Conservation (phyloP, 208 protist species). For the Balamuthia mandrillaris region DNA sequence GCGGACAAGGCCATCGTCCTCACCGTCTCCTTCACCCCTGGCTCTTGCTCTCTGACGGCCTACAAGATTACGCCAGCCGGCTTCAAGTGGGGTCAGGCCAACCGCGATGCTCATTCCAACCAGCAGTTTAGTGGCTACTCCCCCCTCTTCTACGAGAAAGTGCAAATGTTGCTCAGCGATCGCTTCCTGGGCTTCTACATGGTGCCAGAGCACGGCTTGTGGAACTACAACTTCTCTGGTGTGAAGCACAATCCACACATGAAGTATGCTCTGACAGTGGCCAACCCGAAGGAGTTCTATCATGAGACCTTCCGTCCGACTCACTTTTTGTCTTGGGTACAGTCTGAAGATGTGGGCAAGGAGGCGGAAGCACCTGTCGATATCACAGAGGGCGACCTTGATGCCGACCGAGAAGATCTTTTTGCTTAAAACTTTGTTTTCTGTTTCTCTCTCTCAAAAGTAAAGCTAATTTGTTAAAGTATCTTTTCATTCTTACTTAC, state of each 20-base stretch:
- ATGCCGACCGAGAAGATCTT: slow-evolving; percentile 43
- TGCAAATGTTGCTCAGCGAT: slow-evolving; percentile 89
- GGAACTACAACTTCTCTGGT: slow-evolving; percentile 95
- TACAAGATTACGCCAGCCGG: slow-evolving; percentile 86
- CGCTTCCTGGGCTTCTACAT: slow-evolving; percentile 91
- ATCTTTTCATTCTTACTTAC: background rate
- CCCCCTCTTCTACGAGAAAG: slow-evolving; percentile 82
- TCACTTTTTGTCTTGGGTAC: slow-evolving; percentile 85
- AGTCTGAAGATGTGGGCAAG: slow-evolving; percentile 30
- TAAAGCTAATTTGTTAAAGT: background rate
- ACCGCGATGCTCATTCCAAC: slow-evolving; percentile 76
- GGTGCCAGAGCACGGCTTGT: slow-evolving; percentile 81
- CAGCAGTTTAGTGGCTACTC: slow-evolving; percentile 67
- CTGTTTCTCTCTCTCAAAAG: too few species aligned
- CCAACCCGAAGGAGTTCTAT: slow-evolving; percentile 88
- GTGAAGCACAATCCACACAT: slow-evolving; percentile 78
- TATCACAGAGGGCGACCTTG: slow-evolving; percentile 35
- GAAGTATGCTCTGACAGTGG: slow-evolving; percentile 83
- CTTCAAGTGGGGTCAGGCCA: slow-evolving; percentile 84
- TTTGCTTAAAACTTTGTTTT: slow-evolving; percentile 41
- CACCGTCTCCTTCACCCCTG: slow-evolving; percentile 85
- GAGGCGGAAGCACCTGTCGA: too few species aligned
- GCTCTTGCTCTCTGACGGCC: slow-evolving; percentile 81
- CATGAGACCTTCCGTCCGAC: slow-evolving; percentile 85
- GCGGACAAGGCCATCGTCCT: slow-evolving; percentile 80